These are phyloP conservation scores for Fistulina hepatica DNA, from an alignment of 1,284 basidiomycete species.

Conservation along the genomic window DNA sequence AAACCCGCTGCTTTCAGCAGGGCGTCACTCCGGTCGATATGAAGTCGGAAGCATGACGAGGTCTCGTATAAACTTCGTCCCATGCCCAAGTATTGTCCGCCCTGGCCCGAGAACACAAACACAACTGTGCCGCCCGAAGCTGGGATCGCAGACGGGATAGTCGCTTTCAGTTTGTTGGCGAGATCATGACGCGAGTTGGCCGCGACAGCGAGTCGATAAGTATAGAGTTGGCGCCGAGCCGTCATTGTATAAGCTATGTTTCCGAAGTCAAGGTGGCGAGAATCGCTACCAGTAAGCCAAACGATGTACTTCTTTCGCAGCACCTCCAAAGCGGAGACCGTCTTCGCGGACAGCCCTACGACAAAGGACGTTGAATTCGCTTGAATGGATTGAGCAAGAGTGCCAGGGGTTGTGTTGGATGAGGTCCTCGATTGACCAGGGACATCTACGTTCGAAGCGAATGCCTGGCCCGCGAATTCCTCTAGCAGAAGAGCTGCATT, in stretches of 20 bases:
- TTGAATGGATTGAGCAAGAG: too few relatives aligned
- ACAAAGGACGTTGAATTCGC: constrained; percentile 28
- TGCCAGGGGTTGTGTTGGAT: too few relatives aligned
- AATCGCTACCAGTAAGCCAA: constrained; percentile 28
- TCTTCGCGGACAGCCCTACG: constrained; percentile 54
- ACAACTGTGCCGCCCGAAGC: constrained; percentile 15
- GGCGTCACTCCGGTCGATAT: constrained; percentile 46
- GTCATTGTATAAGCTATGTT: constrained; percentile 57
- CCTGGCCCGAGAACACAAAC: constrained; percentile 66
- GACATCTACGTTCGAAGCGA: too few relatives aligned
- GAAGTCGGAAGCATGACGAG: constrained; percentile 32
- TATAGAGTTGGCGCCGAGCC: constrained; percentile 46
- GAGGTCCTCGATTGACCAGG: too few relatives aligned
- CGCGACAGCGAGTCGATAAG: constrained; percentile 39
- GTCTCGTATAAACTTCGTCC: constrained; percentile 42
- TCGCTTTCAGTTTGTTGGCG: background rate
- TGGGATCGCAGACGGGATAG: constrained; percentile 11
- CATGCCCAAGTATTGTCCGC: constrained; percentile 57
- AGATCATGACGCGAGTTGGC: constrained; percentile 35
- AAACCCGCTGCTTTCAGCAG: constrained; percentile 40
- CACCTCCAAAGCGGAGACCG: constrained; percentile 31
- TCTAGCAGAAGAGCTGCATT: constrained; percentile 54
- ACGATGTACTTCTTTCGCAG: constrained; percentile 36
- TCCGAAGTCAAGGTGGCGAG: constrained; percentile 20
- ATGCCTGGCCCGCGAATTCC: constrained; percentile 24